These are phyloP conservation scores for Pachysolen tannophilus DNA, from an alignment of 805 yeast species.

Conservation along the genomic window DNA sequence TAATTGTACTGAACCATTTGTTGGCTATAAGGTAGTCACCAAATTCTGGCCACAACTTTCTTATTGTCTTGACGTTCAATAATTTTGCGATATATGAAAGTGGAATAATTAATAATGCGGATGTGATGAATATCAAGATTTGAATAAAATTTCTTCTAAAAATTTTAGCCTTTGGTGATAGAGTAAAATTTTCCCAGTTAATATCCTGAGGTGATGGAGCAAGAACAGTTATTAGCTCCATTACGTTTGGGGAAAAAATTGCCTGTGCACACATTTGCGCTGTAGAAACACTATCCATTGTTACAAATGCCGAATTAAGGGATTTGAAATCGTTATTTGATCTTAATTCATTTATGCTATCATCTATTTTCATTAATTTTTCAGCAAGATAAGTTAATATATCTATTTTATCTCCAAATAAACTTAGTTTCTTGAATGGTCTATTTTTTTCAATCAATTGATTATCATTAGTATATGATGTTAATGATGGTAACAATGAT, in stretches of 20 bases:
- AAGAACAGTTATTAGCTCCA: constrained; percentile 67
- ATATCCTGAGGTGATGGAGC: constrained; percentile 98
- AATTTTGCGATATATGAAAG: constrained; percentile 80
- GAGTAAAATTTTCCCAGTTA: constrained; percentile 83
- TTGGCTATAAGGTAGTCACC: constrained; percentile 59
- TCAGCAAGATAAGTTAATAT: constrained; percentile 73
- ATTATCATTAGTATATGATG: constrained; percentile 11
- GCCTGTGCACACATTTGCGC: constrained; percentile 98
- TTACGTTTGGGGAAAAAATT: constrained; percentile 82
- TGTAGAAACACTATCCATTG: constrained; percentile 91
- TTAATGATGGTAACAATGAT: constrained; percentile 8
- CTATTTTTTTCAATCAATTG: no score
- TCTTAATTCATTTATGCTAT: constrained; percentile 58
- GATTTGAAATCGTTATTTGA: constrained; percentile 65
- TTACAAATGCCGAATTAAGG: constrained; percentile 86
- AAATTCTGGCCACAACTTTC: constrained; percentile 74
- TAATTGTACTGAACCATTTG: constrained; percentile 67
- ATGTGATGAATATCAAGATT: constrained; percentile 54
- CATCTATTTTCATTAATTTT: constrained; percentile 61
- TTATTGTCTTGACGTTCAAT: constrained; percentile 69
- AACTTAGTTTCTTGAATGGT: constrained; percentile 57
- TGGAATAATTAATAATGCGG: constrained; percentile 72
- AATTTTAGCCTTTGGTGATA: constrained; percentile 67
- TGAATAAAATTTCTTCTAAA: constrained; percentile 59
- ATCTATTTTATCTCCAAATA: constrained; percentile 64